Evolutionary conservation across 2,329 filamentous ascomycete genomes (phyloP).

Genomic region (Verticillium alfalfae): DNA sequence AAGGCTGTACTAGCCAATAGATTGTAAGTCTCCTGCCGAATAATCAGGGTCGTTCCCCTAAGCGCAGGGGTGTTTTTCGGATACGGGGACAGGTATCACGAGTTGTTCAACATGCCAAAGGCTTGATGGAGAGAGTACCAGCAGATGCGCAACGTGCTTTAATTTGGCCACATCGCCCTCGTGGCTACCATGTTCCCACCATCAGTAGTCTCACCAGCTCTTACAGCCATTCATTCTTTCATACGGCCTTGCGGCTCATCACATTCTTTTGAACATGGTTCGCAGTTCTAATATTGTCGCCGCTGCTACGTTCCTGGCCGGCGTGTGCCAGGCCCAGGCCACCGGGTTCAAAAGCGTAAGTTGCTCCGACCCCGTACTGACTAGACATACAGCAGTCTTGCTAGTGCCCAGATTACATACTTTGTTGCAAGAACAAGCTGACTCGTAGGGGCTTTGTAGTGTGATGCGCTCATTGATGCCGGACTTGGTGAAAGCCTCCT

Average conservation of each 20-base stretch:
- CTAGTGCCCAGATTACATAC: background rate
- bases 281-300: background rate
- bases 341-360: background rate
- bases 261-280: background rate
- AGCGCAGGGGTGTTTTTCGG: background rate
- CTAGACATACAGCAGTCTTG: background rate
- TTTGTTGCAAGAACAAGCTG: background rate
- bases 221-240: background rate
- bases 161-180: background rate
- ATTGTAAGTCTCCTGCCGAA: background rate
- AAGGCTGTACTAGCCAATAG: background rate
- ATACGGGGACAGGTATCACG: background rate
- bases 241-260: background rate
- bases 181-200: background rate
- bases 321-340: background rate
- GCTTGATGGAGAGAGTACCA: background rate
- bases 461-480: slow-evolving; percentile 8
- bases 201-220: background rate
- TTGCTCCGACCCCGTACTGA: background rate
- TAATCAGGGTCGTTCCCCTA: background rate
- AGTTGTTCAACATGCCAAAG: background rate
- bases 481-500: slow-evolving; percentile 3
- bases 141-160: background rate
- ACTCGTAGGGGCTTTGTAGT: slow-evolving; percentile 1
- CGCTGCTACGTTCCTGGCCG: background rate